Conservation (phyloP, 1,139 yeast species). For the Hansenula lynferdii region DNA sequence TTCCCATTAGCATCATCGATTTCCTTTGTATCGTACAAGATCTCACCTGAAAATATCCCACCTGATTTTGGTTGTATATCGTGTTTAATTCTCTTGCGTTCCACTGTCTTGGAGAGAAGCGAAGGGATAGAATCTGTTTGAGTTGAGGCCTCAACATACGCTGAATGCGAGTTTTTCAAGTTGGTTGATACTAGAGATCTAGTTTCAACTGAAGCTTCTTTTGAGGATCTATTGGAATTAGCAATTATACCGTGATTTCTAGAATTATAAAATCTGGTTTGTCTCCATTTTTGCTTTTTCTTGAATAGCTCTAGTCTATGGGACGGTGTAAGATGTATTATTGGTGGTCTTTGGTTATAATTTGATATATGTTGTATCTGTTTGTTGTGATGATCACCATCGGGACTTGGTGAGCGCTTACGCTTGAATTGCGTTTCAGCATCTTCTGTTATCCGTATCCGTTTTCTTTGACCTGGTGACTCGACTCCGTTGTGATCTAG, state of each 20-base stretch:
- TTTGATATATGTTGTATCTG: conserved; percentile 1
- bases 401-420: conserved; percentile 7
- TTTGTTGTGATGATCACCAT: not conserved
- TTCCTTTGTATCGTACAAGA: conserved; percentile 17
- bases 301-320: conserved; percentile 20
- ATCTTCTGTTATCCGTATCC: conserved; percentile 1
- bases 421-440: conserved; percentile 2
- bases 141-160: conserved; percentile 10
- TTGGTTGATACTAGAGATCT: not conserved
- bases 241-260: conserved; percentile 11
- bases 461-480: not conserved
- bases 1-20: conserved; percentile 12
- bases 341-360: conserved; percentile 16
- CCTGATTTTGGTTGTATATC: conserved; percentile 11
- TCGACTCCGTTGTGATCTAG: not conserved
- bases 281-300: conserved; percentile 22
- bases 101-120: conserved; percentile 11
- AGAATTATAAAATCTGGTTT: conserved; percentile 17
- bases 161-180: not conserved
- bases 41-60: conserved; percentile 19
- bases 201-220: not conserved
- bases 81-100: not conserved
- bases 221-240: not conserved
- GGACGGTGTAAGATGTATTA: conserved; percentile 19
- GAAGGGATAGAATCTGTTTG: conserved; percentile 15